These are phyloP conservation scores for Volvox carteri DNA, from an alignment of 163 green algal genomes.

Conservation along the genomic window DNA sequence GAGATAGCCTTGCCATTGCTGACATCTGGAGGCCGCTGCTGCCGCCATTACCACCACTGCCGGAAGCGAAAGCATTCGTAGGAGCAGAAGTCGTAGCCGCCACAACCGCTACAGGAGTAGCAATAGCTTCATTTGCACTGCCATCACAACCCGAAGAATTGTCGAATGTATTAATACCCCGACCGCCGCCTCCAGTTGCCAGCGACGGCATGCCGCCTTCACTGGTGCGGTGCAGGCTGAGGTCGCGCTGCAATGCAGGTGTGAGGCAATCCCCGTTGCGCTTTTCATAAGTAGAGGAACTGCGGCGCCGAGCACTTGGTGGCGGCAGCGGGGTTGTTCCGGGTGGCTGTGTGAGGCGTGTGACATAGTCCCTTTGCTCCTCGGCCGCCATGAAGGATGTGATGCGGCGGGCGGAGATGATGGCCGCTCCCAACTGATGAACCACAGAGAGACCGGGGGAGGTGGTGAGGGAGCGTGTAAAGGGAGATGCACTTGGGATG, in stretches of 20 bases:
- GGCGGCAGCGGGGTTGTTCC: neutral
- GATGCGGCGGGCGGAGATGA: conserved; percentile 42
- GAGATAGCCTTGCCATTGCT: neutral
- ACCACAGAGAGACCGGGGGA: neutral
- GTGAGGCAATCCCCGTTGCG: too few relatives aligned
- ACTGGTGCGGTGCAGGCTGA: too few relatives aligned
- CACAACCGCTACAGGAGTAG: too few relatives aligned
- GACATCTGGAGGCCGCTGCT: neutral
- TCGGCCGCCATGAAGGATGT: conserved; percentile 48
- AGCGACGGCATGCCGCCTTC: too few relatives aligned
- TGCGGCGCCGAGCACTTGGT: neutral
- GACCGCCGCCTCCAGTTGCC: too few relatives aligned
- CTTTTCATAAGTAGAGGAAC: neutral
- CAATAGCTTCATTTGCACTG: too few relatives aligned
- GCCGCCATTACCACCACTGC: too few relatives aligned
- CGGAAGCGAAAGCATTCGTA: too few relatives aligned
- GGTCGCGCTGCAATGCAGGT: too few relatives aligned
- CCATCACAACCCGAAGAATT: too few relatives aligned
- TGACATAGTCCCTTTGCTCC: conserved; percentile 55
- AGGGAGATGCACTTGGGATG: too few relatives aligned
- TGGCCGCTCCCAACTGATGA: conserved; percentile 40
- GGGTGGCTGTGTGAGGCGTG: conserved; percentile 9
- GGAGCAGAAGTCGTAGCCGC: neutral
- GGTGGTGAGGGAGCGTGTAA: neutral
- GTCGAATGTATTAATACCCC: too few relatives aligned